Evolutionary conservation across 2,329 filamentous ascomycete species (phyloP).

Genomic region (Nigrospora osmanthi): DNA sequence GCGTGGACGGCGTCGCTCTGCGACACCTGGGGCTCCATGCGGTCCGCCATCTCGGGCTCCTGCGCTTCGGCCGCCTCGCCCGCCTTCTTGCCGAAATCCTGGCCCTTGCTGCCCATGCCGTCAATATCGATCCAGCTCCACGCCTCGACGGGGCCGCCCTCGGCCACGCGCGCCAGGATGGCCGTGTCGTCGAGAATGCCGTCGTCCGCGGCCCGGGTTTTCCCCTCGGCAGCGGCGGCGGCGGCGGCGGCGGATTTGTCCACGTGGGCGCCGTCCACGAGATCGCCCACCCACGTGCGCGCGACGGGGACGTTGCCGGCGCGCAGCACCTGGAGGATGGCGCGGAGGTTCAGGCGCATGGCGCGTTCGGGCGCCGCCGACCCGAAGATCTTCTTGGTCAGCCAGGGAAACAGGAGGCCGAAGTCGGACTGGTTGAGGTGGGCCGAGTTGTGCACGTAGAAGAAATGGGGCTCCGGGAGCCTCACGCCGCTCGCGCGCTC

Average conservation of each 20-base stretch:
- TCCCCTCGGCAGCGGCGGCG: conserved; percentile 7
- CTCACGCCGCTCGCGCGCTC: conserved; percentile 33
- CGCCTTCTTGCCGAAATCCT: conserved; percentile 7
- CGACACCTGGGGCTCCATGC: conserved; percentile 22
- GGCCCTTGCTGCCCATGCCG: conserved; percentile 31
- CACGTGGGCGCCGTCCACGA: conserved; percentile 38
- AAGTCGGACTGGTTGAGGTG: conserved; percentile 82
- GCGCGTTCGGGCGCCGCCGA: conserved; percentile 51
- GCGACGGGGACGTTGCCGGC: conserved; percentile 39
- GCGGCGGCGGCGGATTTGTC: conserved; percentile 23
- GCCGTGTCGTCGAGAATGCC: conserved; percentile 37
- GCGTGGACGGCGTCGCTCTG: conserved; percentile 5
- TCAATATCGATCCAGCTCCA: conserved; percentile 48
- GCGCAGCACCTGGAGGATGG: conserved; percentile 48
- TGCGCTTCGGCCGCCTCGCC: conserved; percentile 12
- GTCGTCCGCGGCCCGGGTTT: conserved; percentile 8
- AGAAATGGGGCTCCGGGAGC: conserved; percentile 56
- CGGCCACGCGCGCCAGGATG: conserved; percentile 38
- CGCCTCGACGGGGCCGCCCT: conserved; percentile 27
- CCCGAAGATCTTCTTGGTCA: conserved; percentile 50
- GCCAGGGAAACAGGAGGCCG: conserved; percentile 70
- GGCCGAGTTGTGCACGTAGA: conserved; percentile 65
- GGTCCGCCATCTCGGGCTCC: conserved; percentile 25
- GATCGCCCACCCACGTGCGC: conserved; percentile 39
- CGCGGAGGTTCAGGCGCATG: conserved; percentile 50